Evolutionary conservation across 805 yeast species (phyloP), one percentile per base, ranked within the genome.

Genomic region (Grigorovia humatica): DNA sequence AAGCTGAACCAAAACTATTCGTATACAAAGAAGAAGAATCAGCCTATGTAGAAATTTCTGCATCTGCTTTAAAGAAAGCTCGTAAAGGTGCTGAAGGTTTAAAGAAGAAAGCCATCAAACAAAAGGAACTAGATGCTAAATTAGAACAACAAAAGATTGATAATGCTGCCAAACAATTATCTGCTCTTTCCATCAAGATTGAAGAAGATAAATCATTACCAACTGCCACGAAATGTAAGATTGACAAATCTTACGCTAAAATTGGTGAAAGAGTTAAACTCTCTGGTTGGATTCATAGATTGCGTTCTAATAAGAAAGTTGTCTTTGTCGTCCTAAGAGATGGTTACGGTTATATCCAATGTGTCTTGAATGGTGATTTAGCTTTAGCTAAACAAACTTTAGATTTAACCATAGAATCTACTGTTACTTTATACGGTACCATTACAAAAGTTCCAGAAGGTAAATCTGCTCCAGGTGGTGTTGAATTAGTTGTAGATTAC

Each of bases 391-490:
- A 85, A 71, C 83, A 80, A 69, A 90, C 98, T 45, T 74, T 77
- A 61, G 85, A 83, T 53, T 77, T 95, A 65, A 91, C 99, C 11
- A 72, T 91, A 59, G 99, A 93, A 74, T 78, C 96, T 17, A 83
- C 96, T 15, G 77, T 95, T 35, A 68, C 82, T 48, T 71, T 93
- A 53, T 85, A 78, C 66, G 99, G 99, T 71, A 79, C 80, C 29
- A 75, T 93, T 55, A 78, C 79, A 69, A 80, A 84, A 62, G 76
- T 95, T 48, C 98, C 98, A 52, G 97, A 88, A 68, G 99, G 99
- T 56, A 90, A 93, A 70, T 75, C 85, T 58, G 99, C 99, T 9
- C 96, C 97, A 53, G 98, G 98, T 57, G 96, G 96, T 55, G 95
- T 91, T 57, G 99, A 93, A 73, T 78, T 95, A 61, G 77, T 78